Percentiles rank a stretch among this genome's conserved stretches.
Conservation (phyloP, 2,329 filamentous ascomycete genomes). For the Rhinocladiella mackenziei region DNA sequence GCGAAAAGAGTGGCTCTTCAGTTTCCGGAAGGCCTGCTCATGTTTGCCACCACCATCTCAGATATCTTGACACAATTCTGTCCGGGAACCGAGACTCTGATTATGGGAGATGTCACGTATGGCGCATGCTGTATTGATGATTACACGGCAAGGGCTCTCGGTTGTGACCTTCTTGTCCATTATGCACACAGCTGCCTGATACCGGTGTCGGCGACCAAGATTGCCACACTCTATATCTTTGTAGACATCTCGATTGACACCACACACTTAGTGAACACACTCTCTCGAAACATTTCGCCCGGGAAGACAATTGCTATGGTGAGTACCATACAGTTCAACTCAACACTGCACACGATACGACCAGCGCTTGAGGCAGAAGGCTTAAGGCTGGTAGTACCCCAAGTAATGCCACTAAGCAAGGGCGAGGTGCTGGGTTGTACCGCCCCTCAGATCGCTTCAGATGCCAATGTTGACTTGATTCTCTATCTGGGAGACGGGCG, state of each 20-base stretch:
- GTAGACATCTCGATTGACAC: conserved; percentile 97
- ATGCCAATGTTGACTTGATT: conserved; percentile 66
- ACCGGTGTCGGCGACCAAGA: conserved; percentile 91
- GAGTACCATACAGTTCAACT: conserved; percentile 98
- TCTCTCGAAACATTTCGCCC: conserved; percentile 80
- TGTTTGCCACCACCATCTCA: conserved; percentile 96
- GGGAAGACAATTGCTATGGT: conserved; percentile 89
- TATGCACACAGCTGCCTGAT: conserved; percentile 97
- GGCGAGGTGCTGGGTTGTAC: conserved; percentile 98
- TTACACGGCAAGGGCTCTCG: conserved; percentile 89
- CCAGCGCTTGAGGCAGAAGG: conserved; percentile 75
- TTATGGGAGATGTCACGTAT: conserved; percentile 99
- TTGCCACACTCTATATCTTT: conserved; percentile 96
- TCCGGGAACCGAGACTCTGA: conserved; percentile 82
- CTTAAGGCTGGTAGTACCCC: conserved; percentile 80
- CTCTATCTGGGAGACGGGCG: conserved; percentile 88
- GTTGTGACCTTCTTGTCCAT: conserved; percentile 90
- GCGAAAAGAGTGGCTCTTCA: conserved; percentile 88
- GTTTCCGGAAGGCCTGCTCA: conserved; percentile 88
- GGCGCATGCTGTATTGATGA: conserved; percentile 98
- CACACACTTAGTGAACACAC: conserved; percentile 74
- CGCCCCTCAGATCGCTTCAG: conserved; percentile 64
- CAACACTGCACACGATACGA: conserved; percentile 83
- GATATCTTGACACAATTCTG: conserved; percentile 96
- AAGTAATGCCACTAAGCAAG: conserved; percentile 87